These are phyloP conservation scores for Cunninghamia lanceolata DNA, from an alignment of 75 land plant species.

Conservation along the genomic window DNA sequence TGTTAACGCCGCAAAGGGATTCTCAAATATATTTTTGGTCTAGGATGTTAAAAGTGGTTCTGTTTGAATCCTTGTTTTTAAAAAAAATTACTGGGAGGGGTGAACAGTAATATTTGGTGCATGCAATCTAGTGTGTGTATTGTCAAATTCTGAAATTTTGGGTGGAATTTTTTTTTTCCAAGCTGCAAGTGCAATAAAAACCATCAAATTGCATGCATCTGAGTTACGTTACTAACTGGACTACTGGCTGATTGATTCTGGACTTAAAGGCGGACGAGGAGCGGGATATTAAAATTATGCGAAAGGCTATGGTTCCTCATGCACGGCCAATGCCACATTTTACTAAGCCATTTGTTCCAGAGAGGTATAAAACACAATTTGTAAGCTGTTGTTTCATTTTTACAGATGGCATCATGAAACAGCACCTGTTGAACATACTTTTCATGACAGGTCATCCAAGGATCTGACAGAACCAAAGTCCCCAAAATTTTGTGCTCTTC, in stretches of 20 bases:
- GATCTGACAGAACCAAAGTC: conserved; percentile 75
- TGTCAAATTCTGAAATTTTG: background rate
- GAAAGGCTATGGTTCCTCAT: conserved; percentile 80
- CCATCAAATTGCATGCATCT: background rate
- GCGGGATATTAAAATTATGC: conserved; percentile 67
- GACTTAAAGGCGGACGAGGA: conserved; percentile 81
- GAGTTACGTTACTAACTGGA: background rate
- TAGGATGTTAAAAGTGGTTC: background rate
- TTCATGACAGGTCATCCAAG: conserved; percentile 53
- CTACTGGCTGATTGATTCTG: background rate
- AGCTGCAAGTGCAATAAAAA: background rate
- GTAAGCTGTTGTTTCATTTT: background rate
- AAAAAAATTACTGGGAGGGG: background rate
- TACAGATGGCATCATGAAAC: background rate
- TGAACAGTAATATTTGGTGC: background rate
- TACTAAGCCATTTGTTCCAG: conserved; percentile 74
- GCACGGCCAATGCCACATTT: conserved; percentile 90
- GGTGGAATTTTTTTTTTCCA: background rate
- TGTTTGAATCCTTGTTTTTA: background rate
- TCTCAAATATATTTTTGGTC: background rate
- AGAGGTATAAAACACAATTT: conserved; percentile 42
- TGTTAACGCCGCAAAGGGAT: background rate
- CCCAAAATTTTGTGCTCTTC: conserved; percentile 51
- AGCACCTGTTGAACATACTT: background rate
- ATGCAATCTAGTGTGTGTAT: background rate